phyloP scores from a whole-genome alignment of 495 filamentous ascomycete species.

The Daldinia loculata region DNA sequence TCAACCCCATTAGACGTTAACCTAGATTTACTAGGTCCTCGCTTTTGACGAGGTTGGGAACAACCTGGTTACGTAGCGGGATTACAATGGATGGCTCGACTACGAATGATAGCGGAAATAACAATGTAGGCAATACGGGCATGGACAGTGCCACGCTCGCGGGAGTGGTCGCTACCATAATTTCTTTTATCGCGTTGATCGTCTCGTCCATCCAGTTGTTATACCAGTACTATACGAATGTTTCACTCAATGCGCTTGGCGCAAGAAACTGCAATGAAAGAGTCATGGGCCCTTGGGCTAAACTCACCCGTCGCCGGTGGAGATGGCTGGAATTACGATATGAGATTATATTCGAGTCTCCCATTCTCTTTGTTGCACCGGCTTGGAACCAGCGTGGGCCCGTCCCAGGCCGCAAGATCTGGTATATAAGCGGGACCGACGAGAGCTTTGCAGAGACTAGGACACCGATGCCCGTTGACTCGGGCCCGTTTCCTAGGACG shows the following conservation, averaged over 20 bases:
- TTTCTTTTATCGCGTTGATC: slow-evolving; percentile 51
- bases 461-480: slow-evolving; percentile 31
- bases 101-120: neutral
- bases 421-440: slow-evolving; percentile 51
- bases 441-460: slow-evolving; percentile 49
- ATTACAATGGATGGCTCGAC: slow-evolving; percentile 10
- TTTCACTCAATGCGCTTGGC: slow-evolving; percentile 44
- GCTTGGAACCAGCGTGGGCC: slow-evolving; percentile 53
- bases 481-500: slow-evolving; percentile 33
- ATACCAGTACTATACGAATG: slow-evolving; percentile 55
- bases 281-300: slow-evolving; percentile 58
- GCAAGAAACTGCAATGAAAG: slow-evolving; percentile 52
- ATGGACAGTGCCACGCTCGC: slow-evolving; percentile 43
- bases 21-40: neutral
- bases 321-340: slow-evolving; percentile 55
- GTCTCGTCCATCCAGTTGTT: slow-evolving; percentile 53
- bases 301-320: slow-evolving; percentile 52
- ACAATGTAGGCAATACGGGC: slow-evolving; percentile 15
- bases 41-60: neutral
- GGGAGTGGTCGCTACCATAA: slow-evolving; percentile 28
- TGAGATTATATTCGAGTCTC: slow-evolving; percentile 59
- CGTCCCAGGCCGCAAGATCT: slow-evolving; percentile 45
- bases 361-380: slow-evolving; percentile 58
- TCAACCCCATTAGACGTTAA: neutral
- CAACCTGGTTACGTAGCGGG: neutral